A percentile compares a stretch with the other conserved stretches of the same genome.
These are phyloP conservation scores for Pugionium dolabratum DNA, from an alignment of 345 rosid species.

Conservation along the genomic window DNA sequence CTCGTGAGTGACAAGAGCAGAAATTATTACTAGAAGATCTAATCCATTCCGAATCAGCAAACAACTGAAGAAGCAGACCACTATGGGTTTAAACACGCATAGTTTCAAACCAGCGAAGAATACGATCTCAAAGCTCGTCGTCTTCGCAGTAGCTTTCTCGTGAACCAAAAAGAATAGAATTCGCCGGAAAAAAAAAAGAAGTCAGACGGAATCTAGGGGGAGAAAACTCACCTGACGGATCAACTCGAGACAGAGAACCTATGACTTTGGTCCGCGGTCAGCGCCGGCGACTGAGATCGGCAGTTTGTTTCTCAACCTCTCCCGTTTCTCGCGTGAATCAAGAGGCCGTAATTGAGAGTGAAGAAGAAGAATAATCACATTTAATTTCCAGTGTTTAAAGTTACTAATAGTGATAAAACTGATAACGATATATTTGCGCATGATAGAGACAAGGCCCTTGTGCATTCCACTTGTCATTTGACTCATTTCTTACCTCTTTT, in stretches of 20 bases:
- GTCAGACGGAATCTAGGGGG: neutral
- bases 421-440: slow-evolving; percentile 49
- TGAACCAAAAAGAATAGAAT: slow-evolving; percentile 4
- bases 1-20: slow-evolving; percentile 1
- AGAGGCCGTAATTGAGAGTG: slow-evolving; percentile 44
- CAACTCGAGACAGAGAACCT: slow-evolving; percentile 17
- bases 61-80: slow-evolving; percentile 6
- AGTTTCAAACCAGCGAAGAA: slow-evolving; percentile 8
- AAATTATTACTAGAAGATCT: slow-evolving; percentile 5
- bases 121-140: slow-evolving; percentile 23
- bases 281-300: slow-evolving; percentile 47
- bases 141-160: neutral
- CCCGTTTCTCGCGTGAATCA: slow-evolving; percentile 25
- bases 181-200: slow-evolving; percentile 27
- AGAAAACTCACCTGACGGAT: slow-evolving; percentile 32
- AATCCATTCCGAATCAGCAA: slow-evolving; percentile 11
- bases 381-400: slow-evolving; percentile 35
- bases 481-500: no score
- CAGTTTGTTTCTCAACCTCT: slow-evolving; percentile 15
- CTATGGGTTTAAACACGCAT: slow-evolving; percentile 20
- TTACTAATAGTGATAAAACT: slow-evolving; percentile 38
- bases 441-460: slow-evolving; percentile 36
- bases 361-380: slow-evolving; percentile 4
- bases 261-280: slow-evolving; percentile 49
- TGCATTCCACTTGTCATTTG: no score